These are phyloP conservation scores for Starmerella stellata DNA, from an alignment of 805 yeast species.

Conservation along the genomic window DNA sequence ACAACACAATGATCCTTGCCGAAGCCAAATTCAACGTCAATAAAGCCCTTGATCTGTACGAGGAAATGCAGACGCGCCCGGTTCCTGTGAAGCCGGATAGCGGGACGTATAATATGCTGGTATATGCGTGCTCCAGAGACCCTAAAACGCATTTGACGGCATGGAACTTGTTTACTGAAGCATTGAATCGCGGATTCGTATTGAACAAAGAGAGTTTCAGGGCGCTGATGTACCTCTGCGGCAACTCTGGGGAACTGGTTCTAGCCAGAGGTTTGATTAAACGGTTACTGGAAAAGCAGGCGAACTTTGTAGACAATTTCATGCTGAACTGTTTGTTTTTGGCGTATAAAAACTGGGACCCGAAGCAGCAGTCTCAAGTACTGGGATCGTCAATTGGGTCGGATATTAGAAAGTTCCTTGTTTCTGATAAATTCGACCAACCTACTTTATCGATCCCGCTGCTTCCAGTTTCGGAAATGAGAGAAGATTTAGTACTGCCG, in stretches of 20 bases:
- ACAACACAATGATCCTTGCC: conserved; percentile 52
- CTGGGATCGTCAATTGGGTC: conserved; percentile 10
- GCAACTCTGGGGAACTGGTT: conserved; percentile 59
- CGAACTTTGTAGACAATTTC: conserved; percentile 19
- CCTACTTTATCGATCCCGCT: conserved; percentile 39
- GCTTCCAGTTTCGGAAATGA: conserved; percentile 37
- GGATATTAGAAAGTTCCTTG: neutral
- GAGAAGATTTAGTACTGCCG: conserved; percentile 31
- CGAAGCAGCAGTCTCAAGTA: conserved; percentile 18
- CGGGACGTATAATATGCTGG: conserved; percentile 37
- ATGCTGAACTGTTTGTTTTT: conserved; percentile 21
- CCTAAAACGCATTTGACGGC: conserved; percentile 35
- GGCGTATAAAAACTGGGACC: conserved; percentile 21
- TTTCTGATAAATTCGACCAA: neutral
- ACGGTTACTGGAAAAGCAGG: conserved; percentile 18
- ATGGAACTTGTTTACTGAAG: conserved; percentile 61
- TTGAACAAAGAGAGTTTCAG: conserved; percentile 33
- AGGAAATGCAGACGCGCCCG: conserved; percentile 37
- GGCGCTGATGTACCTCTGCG: conserved; percentile 58
- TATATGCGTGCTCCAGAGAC: conserved; percentile 48
- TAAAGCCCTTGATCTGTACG: conserved; percentile 54
- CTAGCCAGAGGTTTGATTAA: conserved; percentile 41
- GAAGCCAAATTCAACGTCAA: conserved; percentile 50
- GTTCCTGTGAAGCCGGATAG: conserved; percentile 27
- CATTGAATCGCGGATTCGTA: conserved; percentile 28